Evolutionary conservation across 177 flowering plant species (phyloP).

Genomic region (Telopea speciosissima): DNA sequence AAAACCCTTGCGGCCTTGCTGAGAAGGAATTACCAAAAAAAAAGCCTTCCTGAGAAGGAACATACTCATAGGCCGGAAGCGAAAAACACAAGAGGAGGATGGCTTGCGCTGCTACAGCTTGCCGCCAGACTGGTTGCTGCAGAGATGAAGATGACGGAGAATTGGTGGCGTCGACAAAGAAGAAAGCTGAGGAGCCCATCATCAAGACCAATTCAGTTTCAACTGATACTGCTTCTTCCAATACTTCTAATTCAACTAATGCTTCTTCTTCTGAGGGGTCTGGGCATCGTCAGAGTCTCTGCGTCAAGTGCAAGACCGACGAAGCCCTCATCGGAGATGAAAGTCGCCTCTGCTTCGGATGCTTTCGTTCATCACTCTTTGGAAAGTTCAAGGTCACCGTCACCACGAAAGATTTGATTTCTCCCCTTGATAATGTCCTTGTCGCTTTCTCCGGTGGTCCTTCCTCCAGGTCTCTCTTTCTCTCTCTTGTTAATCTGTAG

Average conservation of each 20-base stretch:
- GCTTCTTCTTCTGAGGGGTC: not conserved
- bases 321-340: slow-evolving; percentile 30
- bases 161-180: not conserved
- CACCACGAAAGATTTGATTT: slow-evolving; percentile 67
- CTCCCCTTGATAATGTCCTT: slow-evolving; percentile 75
- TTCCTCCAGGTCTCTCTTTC: slow-evolving; percentile 58
- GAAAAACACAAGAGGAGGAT: slow-evolving; percentile 11
- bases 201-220: not conserved
- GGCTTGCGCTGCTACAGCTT: slow-evolving; percentile 39
- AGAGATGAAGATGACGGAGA: slow-evolving; percentile 20
- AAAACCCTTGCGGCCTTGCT: too few species aligned
- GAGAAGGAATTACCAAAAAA: too few species aligned
- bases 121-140: slow-evolving; percentile 54
- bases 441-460: slow-evolving; percentile 95
- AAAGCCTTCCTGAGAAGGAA: too few species aligned
- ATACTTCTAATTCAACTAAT: not conserved
- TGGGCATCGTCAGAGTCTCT: slow-evolving; percentile 15
- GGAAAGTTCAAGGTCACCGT: slow-evolving; percentile 83
- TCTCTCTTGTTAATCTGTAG: not conserved
- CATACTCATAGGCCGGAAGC: too few species aligned
- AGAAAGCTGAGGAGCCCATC: not conserved
- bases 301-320: slow-evolving; percentile 71
- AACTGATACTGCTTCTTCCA: not conserved
- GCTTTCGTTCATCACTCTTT: slow-evolving; percentile 66
- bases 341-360: slow-evolving; percentile 49